A percentile compares a stretch with the other conserved stretches of the same genome.
phyloP scores from a whole-genome alignment of 257 asterid species.

The Solanum sejunctum region DNA sequence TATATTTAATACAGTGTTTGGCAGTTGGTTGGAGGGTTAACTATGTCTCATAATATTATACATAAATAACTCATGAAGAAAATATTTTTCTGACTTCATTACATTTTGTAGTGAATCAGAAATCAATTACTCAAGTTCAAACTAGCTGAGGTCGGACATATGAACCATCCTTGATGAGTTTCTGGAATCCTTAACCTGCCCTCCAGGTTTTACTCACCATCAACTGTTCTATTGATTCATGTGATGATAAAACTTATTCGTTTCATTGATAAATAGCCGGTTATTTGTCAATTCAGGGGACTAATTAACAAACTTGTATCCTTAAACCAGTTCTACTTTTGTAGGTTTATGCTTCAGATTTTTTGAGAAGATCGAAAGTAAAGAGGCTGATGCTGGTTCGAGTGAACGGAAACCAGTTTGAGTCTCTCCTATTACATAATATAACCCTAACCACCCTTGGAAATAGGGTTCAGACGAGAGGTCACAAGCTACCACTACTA shows the following conservation, averaged over 20 bases:
- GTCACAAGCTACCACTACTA: too few relatives aligned
- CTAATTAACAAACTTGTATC: neutral
- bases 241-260: neutral
- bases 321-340: neutral
- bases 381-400: constrained; percentile 86
- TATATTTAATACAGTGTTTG: neutral
- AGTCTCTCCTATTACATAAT: constrained; percentile 44
- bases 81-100: neutral
- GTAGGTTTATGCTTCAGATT: constrained; percentile 74
- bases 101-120: neutral
- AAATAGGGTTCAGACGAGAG: too few relatives aligned
- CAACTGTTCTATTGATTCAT: neutral
- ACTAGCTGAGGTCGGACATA: neutral
- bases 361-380: constrained; percentile 76
- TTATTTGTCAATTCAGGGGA: neutral
- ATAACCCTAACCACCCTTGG: neutral
- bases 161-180: neutral
- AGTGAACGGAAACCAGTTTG: constrained; percentile 91
- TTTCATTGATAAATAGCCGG: neutral
- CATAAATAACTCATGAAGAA: neutral
- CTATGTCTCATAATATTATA: neutral
- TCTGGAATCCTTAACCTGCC: neutral
- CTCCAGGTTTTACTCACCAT: neutral
- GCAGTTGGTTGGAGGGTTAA: neutral
- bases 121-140: neutral